Evolutionary conservation across 371 early-diverging fungal species (phyloP), one percentile per base, ranked within the genome.

Genomic region (Lichtheimia ornata): DNA sequence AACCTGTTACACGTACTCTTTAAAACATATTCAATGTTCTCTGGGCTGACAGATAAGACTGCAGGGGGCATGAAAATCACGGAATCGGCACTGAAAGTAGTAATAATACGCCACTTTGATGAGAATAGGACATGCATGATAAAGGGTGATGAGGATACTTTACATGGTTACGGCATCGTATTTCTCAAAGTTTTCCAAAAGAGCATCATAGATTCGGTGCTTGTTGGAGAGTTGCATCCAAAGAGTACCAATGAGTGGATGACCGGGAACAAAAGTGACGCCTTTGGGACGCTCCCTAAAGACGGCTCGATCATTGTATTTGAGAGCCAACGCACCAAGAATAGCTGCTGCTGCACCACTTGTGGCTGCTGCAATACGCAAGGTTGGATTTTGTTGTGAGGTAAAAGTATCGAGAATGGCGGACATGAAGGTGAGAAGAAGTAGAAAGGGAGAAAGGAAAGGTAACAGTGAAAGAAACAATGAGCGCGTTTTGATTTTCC

Each of bases 281-380:
- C 52, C 72, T 18, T 56, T 51, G 14, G 62, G 62, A 3, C 28
- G 27, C 44, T 62, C 61, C 17, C 58, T 62, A 61, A 71, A 71
- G 11, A 71, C 22, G 14, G 72, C 65, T n/a, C 72, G 65, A 61
- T 72, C 67, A 17, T 65, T 55, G 30, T 66, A 66, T n/a, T 61
- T 59, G 7, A 66, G 61, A 13, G 69, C 61, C 4, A 77, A 51
- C 5, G 61, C 41, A 15, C 56, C 44, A 2, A 72, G 15, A 1
- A 65, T 64, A 17, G 70, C 70, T 15, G 62, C 27, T 14, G 70
- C 67, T 9, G 72, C 72, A 45, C 72, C 65, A 22, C 47, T 47
- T 6, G 35, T 35, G 9, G 35, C 35, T 35, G 35, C 35, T 35
- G 35, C 35, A 35, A 35, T 35, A 35, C 35, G 35, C 9, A 35